Base-by-base conservation (phyloP, 2,329 filamentous ascomycete genomes). In the Aureobasidium leucospermi region DNA sequence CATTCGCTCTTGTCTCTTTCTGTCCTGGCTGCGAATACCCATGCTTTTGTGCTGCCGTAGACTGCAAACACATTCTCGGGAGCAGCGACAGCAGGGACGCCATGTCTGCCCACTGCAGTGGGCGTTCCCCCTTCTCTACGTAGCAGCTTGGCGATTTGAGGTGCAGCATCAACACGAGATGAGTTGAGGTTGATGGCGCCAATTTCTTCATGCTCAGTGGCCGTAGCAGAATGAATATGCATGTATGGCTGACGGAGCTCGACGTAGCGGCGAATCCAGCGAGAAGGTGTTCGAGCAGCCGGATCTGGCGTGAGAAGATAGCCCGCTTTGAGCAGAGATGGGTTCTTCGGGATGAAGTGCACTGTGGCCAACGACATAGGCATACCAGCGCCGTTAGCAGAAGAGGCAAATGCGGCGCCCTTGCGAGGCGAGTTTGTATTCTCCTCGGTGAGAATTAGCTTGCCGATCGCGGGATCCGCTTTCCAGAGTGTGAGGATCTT, bases 1-100 rank as follows among this genome's bases (percentile, higher is more conserved):
- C 94, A 99, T 72, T 97, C 94, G 66, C 92, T 87, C 79, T 96
- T 96, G 73, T 96, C 92, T 51, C 86, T 82, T 76, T 96, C 93
- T 67, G 85, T 93, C 61, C 91, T 82, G 28, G 91, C 89, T 13
- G 91, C 90, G 73, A 99, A 97, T 42, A 99, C 79, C 83, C 92
- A 99, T 34, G 92, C 96, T 73, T 96, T 96, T 72, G 94, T 88
- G 61, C 88, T 89, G 43, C 90, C 93, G 70, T 97, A 99, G 53
- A 99, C 84, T 11, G 94, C 94, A 79, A 96, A 99, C 42, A 97
- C 89, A 61, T 65, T 67, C 66, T 63, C 67, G 5, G 51, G 58
- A 1, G 59, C 59, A 9, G 46, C 47, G 2, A 51, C 47, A 16
- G 56, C 45, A 13, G 36, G 32, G 13, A 36, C 36, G 3, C 46